phyloP scores from a whole-genome alignment of 805 yeast genomes.

The Schwanniomyces occidentalis region DNA sequence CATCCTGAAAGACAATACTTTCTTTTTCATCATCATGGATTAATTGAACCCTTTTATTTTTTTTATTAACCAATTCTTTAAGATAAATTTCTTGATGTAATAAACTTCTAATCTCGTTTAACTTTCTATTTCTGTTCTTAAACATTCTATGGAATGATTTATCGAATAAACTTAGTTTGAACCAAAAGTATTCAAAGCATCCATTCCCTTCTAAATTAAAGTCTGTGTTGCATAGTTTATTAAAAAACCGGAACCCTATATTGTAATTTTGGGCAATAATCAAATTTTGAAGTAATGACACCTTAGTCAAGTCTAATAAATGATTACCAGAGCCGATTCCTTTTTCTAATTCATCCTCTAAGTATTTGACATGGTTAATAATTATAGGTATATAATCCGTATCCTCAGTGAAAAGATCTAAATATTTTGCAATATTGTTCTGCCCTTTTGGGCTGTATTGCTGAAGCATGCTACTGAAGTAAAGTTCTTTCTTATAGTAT shows the following conservation, averaged over 20 bases:
- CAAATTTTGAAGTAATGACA: conserved; percentile 13
- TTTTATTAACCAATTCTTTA: conserved; percentile 7
- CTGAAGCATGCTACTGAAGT: background rate
- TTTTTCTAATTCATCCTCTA: background rate
- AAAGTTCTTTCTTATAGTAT: conserved; percentile 3
- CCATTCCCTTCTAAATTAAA: too few species aligned
- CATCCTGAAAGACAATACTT: conserved; percentile 5
- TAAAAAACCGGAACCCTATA: conserved; percentile 13
- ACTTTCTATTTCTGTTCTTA: conserved; percentile 7
- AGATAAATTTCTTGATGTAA: conserved; percentile 10
- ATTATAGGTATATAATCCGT: conserved; percentile 16
- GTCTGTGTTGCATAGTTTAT: too few species aligned
- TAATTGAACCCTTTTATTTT: background rate
- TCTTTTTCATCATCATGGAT: background rate
- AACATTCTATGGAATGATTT: conserved; percentile 11
- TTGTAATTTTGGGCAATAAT: conserved; percentile 14
- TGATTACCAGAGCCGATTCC: background rate
- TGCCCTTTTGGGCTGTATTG: conserved; percentile 4
- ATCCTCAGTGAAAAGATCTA: conserved; percentile 12
- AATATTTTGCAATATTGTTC: conserved; percentile 9
- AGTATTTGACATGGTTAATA: conserved; percentile 3
- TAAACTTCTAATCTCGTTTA: conserved; percentile 5
- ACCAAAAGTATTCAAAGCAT: conserved; percentile 18
- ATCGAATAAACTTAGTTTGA: conserved; percentile 18
- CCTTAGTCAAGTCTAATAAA: conserved; percentile 6